A percentile compares a stretch with the other conserved stretches of the same genome.
phyloP scores from a whole-genome alignment of 495 filamentous ascomycete species.

The Staphylotrichum longicolle region DNA sequence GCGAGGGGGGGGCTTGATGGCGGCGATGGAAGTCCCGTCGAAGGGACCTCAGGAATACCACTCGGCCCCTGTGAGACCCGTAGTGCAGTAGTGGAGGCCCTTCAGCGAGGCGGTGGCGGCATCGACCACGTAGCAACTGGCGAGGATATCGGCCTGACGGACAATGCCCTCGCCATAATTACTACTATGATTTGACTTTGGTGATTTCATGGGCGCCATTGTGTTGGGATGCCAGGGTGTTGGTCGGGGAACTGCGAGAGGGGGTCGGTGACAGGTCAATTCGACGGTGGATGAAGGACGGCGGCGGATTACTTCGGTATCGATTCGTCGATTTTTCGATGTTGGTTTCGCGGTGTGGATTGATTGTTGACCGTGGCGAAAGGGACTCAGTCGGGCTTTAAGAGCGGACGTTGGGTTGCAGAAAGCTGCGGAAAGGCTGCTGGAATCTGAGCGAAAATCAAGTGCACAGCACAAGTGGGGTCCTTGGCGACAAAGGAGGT shows the following conservation, averaged over 20 bases:
- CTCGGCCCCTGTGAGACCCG: constrained; percentile 70
- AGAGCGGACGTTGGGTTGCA: constrained; percentile 2
- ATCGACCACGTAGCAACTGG: constrained; percentile 79
- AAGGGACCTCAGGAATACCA: constrained; percentile 97
- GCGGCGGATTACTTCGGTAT: no score
- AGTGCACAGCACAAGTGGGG: neutral
- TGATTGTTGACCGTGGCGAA: neutral
- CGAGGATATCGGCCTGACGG: constrained; percentile 66
- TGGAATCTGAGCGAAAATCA: neutral
- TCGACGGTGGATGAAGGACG: neutral
- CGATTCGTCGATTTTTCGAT: neutral
- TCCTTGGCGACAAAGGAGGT: neutral
- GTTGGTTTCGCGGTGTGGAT: neutral
- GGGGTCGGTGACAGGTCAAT: neutral
- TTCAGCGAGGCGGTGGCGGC: constrained; percentile 49
- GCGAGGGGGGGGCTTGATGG: constrained; percentile 81
- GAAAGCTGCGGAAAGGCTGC: constrained; percentile 2
- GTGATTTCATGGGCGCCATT: constrained; percentile 63
- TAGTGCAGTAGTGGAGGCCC: constrained; percentile 94
- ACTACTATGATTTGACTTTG: constrained; percentile 66
- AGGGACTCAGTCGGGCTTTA: no score
- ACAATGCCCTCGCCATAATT: constrained; percentile 59
- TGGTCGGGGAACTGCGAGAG: constrained; percentile 3
- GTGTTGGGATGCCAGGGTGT: constrained; percentile 41
- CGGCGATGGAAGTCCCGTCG: constrained; percentile 68